Base-by-base conservation (phyloP, 768 basidiomycete species). In the Mrakia gelida region DNA sequence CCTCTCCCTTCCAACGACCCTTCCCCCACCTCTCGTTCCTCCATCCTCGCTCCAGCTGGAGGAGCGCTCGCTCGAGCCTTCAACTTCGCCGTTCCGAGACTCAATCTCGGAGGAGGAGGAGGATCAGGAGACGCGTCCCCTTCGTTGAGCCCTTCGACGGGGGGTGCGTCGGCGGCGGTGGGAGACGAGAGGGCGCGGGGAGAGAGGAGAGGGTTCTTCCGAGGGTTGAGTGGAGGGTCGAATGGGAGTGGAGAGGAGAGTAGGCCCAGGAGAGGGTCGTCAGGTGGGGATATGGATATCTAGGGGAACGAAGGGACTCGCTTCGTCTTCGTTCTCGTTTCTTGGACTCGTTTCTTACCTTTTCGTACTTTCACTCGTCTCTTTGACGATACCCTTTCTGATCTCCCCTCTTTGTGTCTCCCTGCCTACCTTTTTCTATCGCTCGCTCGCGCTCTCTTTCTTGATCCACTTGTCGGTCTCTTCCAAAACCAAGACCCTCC, bases 71-170 rank as follows among this genome's bases (percentile, higher is more conserved):
- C 72, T 23, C 30, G 72, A 52, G 72, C 72, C 6, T 73, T 73
- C 56, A 73, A 73, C 72, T 73, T 73, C 32, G 71, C 71, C 30
- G 72, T 73, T 21, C 72, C 72, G 3, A n/a, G 72, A 2, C 72
- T 73, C 56, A 73, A 73, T 56, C 30, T 56, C 8, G 72, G 72
- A 8, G 52, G 71, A 13, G 28, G 43, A 28, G 52, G 43, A 18
- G 28, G n/a, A n/a, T n/a, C n/a, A n/a, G n/a, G 49, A 45, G 49
- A 21, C 26, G 71, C 49, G 21, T 9, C 10, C 16, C 43, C 71
- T 15, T 59, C 72, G 34, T 41, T 32, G 72, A n/a, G 49, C 38
- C 30, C 72, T 32, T 32, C 56, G 34, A 26, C 34, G 26, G 23
- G 41, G 7, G 67, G 67, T 41, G 67, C 41, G 23, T 70, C 67